These are phyloP conservation scores for Dendrobium catenatum DNA, from an alignment of 106 monocot species.

Conservation along the genomic window DNA sequence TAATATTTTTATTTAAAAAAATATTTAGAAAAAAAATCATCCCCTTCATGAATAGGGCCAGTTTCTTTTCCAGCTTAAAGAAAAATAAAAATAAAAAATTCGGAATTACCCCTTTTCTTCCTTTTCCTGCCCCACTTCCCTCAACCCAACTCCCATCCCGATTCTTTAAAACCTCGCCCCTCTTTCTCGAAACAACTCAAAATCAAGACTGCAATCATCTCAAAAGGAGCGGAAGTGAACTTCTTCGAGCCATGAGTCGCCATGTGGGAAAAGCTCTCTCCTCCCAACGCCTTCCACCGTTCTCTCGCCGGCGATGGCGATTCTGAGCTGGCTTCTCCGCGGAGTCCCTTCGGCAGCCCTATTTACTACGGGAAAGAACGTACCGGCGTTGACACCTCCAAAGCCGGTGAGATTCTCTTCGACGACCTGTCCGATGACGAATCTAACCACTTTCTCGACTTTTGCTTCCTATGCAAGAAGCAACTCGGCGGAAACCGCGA, in stretches of 20 bases:
- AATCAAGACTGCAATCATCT: background rate
- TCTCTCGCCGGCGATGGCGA: background rate
- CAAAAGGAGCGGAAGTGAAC: background rate
- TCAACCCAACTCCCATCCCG: background rate
- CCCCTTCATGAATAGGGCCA: background rate
- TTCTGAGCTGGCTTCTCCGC: background rate
- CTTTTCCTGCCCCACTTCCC: background rate
- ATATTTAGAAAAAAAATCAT: background rate
- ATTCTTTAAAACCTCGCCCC: background rate
- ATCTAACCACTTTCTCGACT: constrained; percentile 53
- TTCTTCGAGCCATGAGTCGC: background rate
- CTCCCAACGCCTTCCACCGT: background rate
- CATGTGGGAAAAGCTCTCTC: background rate
- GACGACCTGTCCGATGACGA: constrained; percentile 15
- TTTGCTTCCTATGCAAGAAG: constrained; percentile 71
- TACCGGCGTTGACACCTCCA: background rate
- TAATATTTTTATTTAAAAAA: too few species aligned
- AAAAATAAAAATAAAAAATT: background rate
- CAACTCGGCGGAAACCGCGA: constrained; percentile 41
- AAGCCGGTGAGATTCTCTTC: constrained; percentile 26
- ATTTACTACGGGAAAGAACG: background rate
- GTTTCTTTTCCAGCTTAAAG: background rate
- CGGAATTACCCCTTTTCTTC: background rate
- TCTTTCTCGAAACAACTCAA: background rate
- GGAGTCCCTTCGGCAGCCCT: background rate